Conservation (phyloP, 768 basidiomycete species). For the Chalciporus sphaerocephalus region DNA sequence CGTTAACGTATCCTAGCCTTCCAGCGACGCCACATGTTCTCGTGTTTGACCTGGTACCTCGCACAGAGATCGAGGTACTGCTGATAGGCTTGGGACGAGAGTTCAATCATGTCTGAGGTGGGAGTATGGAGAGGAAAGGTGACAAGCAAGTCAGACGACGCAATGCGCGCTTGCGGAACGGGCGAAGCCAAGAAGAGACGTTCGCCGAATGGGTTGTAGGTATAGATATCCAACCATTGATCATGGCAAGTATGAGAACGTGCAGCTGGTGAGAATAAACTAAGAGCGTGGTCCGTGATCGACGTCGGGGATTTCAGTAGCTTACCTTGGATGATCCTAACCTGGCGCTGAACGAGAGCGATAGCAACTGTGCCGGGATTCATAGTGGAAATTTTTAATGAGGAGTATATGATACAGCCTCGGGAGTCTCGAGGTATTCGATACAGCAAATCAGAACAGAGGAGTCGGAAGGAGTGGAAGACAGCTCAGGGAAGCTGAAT, state of each 20-base stretch:
- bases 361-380: conserved; percentile 60
- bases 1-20: conserved; percentile 25
- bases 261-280: conserved; percentile 38
- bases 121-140: conserved; percentile 41
- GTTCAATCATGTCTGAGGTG: conserved; percentile 56
- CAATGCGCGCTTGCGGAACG: conserved; percentile 60
- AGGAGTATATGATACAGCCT: conserved; percentile 14
- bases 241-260: conserved; percentile 54
- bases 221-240: conserved; percentile 61
- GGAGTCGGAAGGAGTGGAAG: conserved; percentile 6
- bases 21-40: conserved; percentile 56
- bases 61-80: conserved; percentile 53
- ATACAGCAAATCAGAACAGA: conserved; percentile 17
- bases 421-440: conserved; percentile 6
- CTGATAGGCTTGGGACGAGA: conserved; percentile 54
- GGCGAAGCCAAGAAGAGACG: conserved; percentile 60
- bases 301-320: background rate
- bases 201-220: conserved; percentile 60
- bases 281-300: conserved; percentile 3
- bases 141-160: conserved; percentile 52
- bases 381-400: conserved; percentile 30
- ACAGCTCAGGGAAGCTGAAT: background rate
- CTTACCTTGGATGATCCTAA: conserved; percentile 65
- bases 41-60: conserved; percentile 51
- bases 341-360: conserved; percentile 63